phyloP scores from a whole-genome alignment of 2,329 filamentous ascomycete genomes.

The Cladosporium sp. region DNA sequence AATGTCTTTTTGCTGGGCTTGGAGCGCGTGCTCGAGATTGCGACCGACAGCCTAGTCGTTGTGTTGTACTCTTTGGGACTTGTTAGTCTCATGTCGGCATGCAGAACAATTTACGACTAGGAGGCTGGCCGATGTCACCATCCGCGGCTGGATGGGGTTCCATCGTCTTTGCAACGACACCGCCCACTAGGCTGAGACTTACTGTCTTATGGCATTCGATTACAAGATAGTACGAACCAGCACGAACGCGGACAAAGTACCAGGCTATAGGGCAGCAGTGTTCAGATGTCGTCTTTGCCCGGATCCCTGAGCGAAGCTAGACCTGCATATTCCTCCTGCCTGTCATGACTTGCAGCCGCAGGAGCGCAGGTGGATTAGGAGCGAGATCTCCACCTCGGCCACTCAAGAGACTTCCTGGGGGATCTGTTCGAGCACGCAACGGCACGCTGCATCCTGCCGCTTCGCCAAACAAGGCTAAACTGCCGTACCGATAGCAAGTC shows the following conservation, averaged over 20 bases:
- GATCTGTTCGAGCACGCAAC: constrained; percentile 8
- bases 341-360: constrained; percentile 8
- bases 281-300: neutral
- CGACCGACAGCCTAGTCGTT: constrained; percentile 2
- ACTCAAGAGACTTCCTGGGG: neutral
- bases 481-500: neutral
- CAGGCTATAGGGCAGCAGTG: neutral
- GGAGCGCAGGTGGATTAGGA: neutral
- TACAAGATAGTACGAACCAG: neutral
- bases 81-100: neutral
- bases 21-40: neutral
- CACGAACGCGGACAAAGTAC: neutral
- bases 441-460: constrained; percentile 11
- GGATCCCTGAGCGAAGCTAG: neutral
- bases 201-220: neutral
- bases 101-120: neutral
- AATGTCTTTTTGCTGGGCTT: neutral
- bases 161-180: neutral
- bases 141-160: neutral
- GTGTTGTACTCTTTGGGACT: neutral
- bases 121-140: neutral
- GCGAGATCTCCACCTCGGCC: constrained; percentile 2
- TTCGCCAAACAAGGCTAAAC: constrained; percentile 1
- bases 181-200: neutral
- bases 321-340: neutral